phyloP scores from a whole-genome alignment of 129 eudicot genomes.

The Centaurea solstitialis region DNA sequence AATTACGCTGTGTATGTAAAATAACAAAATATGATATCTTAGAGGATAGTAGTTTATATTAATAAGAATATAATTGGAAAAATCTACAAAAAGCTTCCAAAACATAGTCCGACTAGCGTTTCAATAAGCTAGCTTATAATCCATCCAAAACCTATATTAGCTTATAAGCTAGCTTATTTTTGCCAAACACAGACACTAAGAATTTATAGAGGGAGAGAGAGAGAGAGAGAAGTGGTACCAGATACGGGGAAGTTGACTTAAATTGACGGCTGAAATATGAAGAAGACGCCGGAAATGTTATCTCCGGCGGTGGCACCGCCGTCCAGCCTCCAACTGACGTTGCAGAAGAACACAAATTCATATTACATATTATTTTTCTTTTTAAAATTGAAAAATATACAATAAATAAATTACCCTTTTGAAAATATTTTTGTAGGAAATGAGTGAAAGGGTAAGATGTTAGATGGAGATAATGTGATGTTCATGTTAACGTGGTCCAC shows the following conservation, averaged over 20 bases:
- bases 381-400: neutral
- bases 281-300: conserved; percentile 6
- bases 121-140: too few species aligned
- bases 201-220: neutral
- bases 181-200: too few species aligned
- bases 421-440: neutral
- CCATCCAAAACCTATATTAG: too few species aligned
- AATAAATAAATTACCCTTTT: neutral
- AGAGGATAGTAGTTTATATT: too few species aligned
- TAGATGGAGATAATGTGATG: neutral
- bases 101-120: too few species aligned
- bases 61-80: too few species aligned
- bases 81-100: too few species aligned
- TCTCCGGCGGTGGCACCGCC: neutral
- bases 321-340: neutral
- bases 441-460: neutral
- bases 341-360: neutral
- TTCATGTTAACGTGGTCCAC: neutral
- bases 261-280: neutral
- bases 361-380: neutral
- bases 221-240: neutral
- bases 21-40: too few species aligned
- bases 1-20: too few species aligned
- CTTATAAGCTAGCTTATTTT: too few species aligned
- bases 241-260: neutral